Base-by-base conservation (phyloP, 2,329 filamentous ascomycete genomes). In the Trichoderma atrobrunneum region DNA sequence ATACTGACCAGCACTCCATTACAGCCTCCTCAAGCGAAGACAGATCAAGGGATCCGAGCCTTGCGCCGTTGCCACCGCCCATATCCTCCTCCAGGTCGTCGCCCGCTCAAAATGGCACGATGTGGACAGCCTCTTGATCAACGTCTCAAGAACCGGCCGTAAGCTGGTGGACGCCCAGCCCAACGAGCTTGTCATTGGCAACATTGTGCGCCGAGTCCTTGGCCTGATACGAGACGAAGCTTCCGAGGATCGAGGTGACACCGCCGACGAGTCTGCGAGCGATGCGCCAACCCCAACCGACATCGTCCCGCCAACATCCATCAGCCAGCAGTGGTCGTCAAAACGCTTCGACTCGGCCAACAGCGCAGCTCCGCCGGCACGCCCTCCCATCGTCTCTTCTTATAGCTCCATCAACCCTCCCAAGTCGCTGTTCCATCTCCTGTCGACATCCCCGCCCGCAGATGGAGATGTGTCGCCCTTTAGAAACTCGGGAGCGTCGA, bases 151-250 rank as follows among this genome's bases (percentile, higher is more conserved):
- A 73, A 90, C 95, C 28, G 96, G 96, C 71, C 88, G 90, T 76
- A 89, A 90, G 70, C 86, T 99, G 57, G 91, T 92, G 43, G 89
- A 92, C 70, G 95, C 96, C 8, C 94, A 97, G 78, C 95, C 95
- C 18, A 89, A 92, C 73, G 96, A 98, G 83, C 91, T 97, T 76
- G 93, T 94, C 6, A 94, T 98, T 59, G 95, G 94, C 67, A 99
- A 99, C 79, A 95, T 99, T 76, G 93, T 98, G 61, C 90, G 95
- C 73, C 91, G 96, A 74, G 93, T 98, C 3, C 85, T 99, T 48
- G 93, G 94, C 57, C 87, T 99, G 74, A 96, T 99, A 75, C 90
- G 96, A 66, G 95, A 98, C 78, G 95, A 98, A 78, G 92, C 93
- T 51, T 91, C 93, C 76, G 93, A 97, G 77, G 92, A 94, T 76